Conservation (phyloP, 352 stramenopile species). For the Pythium sp. region DNA sequence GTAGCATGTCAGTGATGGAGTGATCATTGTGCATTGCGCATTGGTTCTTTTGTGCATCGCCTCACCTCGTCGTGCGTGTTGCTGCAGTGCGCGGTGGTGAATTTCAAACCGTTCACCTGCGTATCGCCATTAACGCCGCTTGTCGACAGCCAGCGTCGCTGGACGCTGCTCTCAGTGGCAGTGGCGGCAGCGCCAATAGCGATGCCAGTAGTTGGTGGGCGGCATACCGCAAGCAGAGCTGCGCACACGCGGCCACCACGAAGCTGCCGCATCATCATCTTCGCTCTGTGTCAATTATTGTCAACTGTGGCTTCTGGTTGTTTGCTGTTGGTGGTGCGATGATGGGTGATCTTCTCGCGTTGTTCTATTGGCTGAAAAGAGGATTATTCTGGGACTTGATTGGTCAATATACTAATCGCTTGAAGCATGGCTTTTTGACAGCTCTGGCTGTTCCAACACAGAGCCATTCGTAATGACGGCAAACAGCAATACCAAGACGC, state of each 20-base stretch:
- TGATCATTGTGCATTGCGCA: background rate
- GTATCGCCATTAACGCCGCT: background rate
- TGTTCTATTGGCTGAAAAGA: background rate
- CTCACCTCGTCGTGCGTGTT: background rate
- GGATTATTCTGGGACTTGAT: background rate
- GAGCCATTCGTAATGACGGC: background rate
- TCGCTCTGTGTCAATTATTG: background rate
- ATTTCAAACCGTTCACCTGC: background rate
- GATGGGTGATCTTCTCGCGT: background rate
- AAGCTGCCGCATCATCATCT: constrained; percentile 6
- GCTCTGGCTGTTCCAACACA: background rate
- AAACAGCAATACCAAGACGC: background rate
- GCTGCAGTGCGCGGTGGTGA: background rate
- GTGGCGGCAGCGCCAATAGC: background rate
- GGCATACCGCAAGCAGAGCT: background rate
- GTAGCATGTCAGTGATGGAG: background rate
- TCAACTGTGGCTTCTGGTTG: background rate
- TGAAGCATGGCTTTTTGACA: background rate
- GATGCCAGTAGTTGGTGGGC: background rate
- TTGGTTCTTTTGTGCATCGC: background rate
- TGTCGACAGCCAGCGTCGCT: background rate
- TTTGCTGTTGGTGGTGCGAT: background rate
- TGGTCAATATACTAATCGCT: background rate
- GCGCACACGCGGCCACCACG: background rate
- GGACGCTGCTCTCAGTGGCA: background rate